Evolutionary conservation across 768 basidiomycete species (phyloP).

Genomic region (Mycena galopus): DNA sequence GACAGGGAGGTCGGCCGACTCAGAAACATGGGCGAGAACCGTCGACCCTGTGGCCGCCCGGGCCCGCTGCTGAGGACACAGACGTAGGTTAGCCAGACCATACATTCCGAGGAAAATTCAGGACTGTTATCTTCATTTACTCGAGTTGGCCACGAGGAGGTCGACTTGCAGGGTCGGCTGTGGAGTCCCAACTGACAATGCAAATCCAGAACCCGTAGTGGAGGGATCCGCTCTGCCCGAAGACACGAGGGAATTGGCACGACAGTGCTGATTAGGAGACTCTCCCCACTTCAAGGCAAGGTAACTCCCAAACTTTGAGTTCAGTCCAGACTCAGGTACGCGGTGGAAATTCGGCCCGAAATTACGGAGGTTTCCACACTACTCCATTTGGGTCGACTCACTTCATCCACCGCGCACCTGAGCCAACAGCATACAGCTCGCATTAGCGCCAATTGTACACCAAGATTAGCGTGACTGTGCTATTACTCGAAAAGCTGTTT

Average conservation of each 20-base stretch:
- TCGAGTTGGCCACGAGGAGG: not conserved
- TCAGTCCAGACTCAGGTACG: too few species aligned
- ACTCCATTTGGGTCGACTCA: constrained; percentile 11
- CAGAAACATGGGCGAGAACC: too few species aligned
- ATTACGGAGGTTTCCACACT: not conserved
- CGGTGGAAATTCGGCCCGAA: not conserved
- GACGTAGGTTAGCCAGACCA: too few species aligned
- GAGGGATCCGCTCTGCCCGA: too few species aligned
- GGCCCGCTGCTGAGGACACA: too few species aligned
- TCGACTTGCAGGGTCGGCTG: not conserved
- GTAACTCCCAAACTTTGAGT: too few species aligned
- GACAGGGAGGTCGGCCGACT: too few species aligned
- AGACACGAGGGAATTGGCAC: too few species aligned
- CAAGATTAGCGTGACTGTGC: constrained; percentile 1
- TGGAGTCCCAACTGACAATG: not conserved
- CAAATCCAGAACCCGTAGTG: not conserved
- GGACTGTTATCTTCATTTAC: too few species aligned
- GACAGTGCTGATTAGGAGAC: not conserved
- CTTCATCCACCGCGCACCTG: not conserved
- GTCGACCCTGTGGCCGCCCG: too few species aligned
- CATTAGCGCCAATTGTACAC: constrained; percentile 11
- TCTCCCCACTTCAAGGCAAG: too few species aligned
- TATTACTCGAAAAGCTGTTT: constrained; percentile 10
- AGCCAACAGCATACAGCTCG: not conserved
- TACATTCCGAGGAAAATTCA: not conserved